Conservation (phyloP, 352 stramenopile species). For the Phytophthora multivora region DNA sequence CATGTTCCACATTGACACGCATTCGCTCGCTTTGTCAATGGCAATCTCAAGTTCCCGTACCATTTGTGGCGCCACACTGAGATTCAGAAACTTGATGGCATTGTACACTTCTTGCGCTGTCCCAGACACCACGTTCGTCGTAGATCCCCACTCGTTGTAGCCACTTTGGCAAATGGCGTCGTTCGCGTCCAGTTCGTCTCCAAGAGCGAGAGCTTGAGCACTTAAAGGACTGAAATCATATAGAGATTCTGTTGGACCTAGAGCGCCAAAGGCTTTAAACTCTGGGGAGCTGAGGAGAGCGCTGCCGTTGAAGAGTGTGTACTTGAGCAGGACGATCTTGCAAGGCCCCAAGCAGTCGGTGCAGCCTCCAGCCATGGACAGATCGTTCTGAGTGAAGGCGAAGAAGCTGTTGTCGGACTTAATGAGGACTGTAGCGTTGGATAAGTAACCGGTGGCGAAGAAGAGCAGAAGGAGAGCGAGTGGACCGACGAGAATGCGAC, state of each 20-base stretch:
- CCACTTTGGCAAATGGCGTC: constrained; percentile 20
- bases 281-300: background rate
- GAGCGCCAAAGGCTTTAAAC: constrained; percentile 1
- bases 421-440: constrained; percentile 12
- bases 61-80: constrained; percentile 1
- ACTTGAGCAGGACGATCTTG: constrained; percentile 18
- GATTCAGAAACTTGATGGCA: background rate
- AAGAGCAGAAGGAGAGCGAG: constrained; percentile 8
- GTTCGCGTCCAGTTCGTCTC: constrained; percentile 2
- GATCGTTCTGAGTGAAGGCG: constrained; percentile 15
- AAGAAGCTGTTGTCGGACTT: constrained; percentile 23
- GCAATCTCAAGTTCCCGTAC: constrained; percentile 1
- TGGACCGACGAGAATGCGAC: constrained; percentile 18
- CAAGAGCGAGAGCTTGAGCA: constrained; percentile 3
- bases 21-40: background rate
- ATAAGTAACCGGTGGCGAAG: constrained; percentile 6
- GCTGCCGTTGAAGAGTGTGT: background rate
- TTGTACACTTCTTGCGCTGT: background rate
- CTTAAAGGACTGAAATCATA: constrained; percentile 20
- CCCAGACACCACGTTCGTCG: constrained; percentile 1
- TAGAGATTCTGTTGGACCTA: background rate
- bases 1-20: constrained; percentile 1
- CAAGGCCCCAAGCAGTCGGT: constrained; percentile 14
- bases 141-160: constrained; percentile 21
- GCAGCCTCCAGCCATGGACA: constrained; percentile 18